A percentile compares a stretch with the other conserved stretches of the same genome.
phyloP scores from a whole-genome alignment of 2,329 filamentous ascomycete species.

The Penicillium sp. region DNA sequence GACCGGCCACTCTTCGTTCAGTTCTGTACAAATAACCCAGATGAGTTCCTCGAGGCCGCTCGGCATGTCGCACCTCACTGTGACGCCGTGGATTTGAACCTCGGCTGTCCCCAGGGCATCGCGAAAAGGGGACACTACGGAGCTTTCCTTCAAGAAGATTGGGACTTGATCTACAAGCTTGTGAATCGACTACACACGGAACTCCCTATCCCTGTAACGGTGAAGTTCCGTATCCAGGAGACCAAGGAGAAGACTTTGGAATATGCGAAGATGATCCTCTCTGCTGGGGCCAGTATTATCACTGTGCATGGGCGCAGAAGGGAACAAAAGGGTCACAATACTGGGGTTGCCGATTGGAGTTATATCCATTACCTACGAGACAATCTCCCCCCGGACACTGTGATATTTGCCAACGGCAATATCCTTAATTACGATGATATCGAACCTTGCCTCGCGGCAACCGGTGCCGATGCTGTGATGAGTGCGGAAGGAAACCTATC shows the following conservation, averaged over 20 bases:
- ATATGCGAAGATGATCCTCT: constrained; percentile 83
- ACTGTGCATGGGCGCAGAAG: constrained; percentile 85
- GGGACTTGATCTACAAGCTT: constrained; percentile 73
- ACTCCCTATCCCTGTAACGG: constrained; percentile 80
- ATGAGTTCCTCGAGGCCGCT: constrained; percentile 60
- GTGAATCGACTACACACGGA: constrained; percentile 78
- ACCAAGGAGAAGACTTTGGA: constrained; percentile 79
- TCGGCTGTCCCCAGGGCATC: constrained; percentile 95
- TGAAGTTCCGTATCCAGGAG: constrained; percentile 89
- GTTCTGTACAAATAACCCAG: constrained; percentile 65
- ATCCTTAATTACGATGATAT: constrained; percentile 78
- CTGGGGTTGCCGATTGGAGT: constrained; percentile 88
- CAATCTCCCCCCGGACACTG: constrained; percentile 76
- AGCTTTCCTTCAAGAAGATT: constrained; percentile 91
- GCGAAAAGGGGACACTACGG: constrained; percentile 88
- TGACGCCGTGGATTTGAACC: constrained; percentile 91
- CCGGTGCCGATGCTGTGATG: constrained; percentile 91
- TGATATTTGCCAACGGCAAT: constrained; percentile 96
- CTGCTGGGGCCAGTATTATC: constrained; percentile 85
- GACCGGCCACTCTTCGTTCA: constrained; percentile 93
- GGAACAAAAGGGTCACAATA: constrained; percentile 95
- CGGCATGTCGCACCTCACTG: constrained; percentile 77
- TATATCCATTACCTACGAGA: constrained; percentile 78
- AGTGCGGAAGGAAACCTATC: constrained; percentile 92
- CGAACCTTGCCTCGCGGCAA: constrained; percentile 70